Evolutionary conservation across 495 filamentous ascomycete species (phyloP), one percentile per base, ranked within the genome.

Genomic region (Geoglossum glabrum): DNA sequence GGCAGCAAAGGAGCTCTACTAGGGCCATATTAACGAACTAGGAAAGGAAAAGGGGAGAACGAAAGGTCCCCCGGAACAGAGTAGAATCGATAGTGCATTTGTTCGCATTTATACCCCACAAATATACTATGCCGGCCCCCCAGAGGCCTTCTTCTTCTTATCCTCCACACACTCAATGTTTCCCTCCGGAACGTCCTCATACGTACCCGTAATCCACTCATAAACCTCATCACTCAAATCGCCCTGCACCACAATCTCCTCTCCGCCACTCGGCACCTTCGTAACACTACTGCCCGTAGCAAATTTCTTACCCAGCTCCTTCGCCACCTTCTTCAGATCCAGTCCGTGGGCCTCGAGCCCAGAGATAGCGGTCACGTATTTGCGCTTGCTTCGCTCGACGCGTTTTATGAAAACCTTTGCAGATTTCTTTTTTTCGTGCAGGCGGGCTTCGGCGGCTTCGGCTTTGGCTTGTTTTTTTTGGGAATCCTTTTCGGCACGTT

Each of bases 161-260:
- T 93, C 87, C 70, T 95, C 89, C 15, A 96, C 79, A 61, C 87
- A 70, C 68, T 97, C 93, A 60, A 97, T 84, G 71, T 98, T 96
- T 65, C 88, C 86, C 67, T 92, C 86, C 5, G 92, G 90, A 54
- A 97, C 83, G 57, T 80, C 73, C 40, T 81, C 80, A 66, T 94
- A 90, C 62, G 83, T 81, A 67, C 96, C 90, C 60, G 84, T 68
- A 59, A 99, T 67, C 73, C 86, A 96, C 62, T 97, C 93, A 63
- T 83, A 79, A 57, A 99, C 83, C 68, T 97, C 92, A 66, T 89
- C 89, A 68, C 88, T 93, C 62, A 96, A 80, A 71, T 99, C 92
- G 15, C 92, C 92, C 70, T 99, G 92, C 43, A 99, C 89, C 33
- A 94, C 90, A 66, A 99, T 96, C 73, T 97, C 92, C 70, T 97